phyloP scores from a whole-genome alignment of 306 rosid genomes.

The Glycine tomentella region DNA sequence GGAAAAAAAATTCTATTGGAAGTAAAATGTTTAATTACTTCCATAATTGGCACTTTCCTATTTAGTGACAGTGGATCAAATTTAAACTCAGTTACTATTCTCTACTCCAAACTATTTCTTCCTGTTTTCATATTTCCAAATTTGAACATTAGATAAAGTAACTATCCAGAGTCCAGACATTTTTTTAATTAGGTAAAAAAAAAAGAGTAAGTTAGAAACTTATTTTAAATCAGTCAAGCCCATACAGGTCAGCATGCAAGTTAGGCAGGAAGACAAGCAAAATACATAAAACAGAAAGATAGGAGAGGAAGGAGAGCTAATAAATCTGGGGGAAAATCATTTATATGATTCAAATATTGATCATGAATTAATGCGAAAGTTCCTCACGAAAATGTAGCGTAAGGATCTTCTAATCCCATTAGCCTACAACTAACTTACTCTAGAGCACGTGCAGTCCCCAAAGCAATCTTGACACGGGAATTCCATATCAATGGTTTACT shows the following conservation, averaged over 20 bases:
- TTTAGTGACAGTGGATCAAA: neutral
- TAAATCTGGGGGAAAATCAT: neutral
- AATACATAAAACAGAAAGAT: conserved; percentile 28
- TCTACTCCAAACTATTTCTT: conserved; percentile 20
- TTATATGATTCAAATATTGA: conserved; percentile 26
- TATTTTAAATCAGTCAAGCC: conserved; percentile 4
- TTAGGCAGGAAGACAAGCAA: neutral
- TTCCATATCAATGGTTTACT: conserved; percentile 96
- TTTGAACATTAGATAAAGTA: neutral
- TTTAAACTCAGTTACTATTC: conserved; percentile 2
- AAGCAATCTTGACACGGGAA: conserved; percentile 94
- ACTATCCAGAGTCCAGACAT: neutral
- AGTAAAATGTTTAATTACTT: conserved; percentile 7
- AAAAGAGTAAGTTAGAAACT: neutral
- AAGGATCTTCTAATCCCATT: conserved; percentile 26
- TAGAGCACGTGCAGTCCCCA: conserved; percentile 95
- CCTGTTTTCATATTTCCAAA: conserved; percentile 11
- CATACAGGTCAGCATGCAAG: neutral
- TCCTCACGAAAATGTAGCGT: neutral
- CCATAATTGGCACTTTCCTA: conserved; percentile 22
- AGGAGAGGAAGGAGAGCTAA: conserved; percentile 13
- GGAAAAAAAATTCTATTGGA: neutral
- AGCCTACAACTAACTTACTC: conserved; percentile 76
- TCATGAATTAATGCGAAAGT: neutral
- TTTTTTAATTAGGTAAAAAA: conserved; percentile 1